Evolutionary conservation across 2,329 filamentous ascomycete genomes (phyloP).

Genomic region (Cordyceps militaris): DNA sequence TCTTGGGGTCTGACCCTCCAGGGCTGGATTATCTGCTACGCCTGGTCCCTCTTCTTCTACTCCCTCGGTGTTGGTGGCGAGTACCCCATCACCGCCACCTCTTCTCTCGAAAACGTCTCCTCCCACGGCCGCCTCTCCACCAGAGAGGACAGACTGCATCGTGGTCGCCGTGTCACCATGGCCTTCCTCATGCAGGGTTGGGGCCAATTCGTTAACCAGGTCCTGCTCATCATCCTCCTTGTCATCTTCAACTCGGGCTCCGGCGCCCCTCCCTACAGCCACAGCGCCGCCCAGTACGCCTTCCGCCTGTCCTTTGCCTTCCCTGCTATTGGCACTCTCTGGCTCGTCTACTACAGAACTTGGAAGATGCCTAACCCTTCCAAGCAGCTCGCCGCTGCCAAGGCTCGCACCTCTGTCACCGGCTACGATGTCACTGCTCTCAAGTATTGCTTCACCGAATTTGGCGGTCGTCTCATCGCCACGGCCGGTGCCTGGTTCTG

Average conservation of each 20-base stretch:
- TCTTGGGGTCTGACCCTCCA: constrained; percentile 82
- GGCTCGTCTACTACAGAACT: constrained; percentile 92
- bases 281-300: constrained; percentile 74
- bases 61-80: constrained; percentile 67
- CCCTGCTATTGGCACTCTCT: constrained; percentile 82
- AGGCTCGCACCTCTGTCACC: constrained; percentile 80
- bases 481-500: constrained; percentile 88
- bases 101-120: constrained; percentile 86
- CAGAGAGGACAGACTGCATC: constrained; percentile 86
- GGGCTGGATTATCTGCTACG: constrained; percentile 96
- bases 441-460: constrained; percentile 69
- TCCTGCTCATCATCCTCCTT: constrained; percentile 76
- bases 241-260: constrained; percentile 77
- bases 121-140: constrained; percentile 83
- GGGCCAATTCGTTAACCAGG: constrained; percentile 94
- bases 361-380: constrained; percentile 90
- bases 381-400: constrained; percentile 72
- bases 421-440: constrained; percentile 88
- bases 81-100: constrained; percentile 94
- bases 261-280: constrained; percentile 70
- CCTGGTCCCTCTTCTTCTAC: constrained; percentile 83
- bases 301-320: constrained; percentile 91
- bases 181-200: constrained; percentile 98
- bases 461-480: constrained; percentile 77
- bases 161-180: constrained; percentile 89